These are phyloP conservation scores for Leccinum subtestaceum DNA, from an alignment of 768 basidiomycete species.

Conservation along the genomic window DNA sequence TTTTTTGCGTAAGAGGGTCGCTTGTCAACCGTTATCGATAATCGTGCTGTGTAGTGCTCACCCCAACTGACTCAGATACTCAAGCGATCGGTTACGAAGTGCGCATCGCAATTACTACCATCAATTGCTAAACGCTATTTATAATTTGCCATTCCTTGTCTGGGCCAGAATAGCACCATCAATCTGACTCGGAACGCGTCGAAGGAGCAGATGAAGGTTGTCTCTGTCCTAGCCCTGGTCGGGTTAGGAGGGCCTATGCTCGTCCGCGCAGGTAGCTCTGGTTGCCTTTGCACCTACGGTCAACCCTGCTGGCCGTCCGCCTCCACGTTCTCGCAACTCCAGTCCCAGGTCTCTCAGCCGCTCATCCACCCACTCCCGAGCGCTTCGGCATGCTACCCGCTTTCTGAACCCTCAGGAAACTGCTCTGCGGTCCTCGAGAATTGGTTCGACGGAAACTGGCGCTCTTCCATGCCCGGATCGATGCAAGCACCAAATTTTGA, in stretches of 20 bases:
- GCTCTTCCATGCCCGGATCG: conserved; percentile 39
- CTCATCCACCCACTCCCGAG: conserved; percentile 14
- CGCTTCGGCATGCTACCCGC: conserved; percentile 20
- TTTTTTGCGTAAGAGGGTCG: no score
- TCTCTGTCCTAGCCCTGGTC: background rate
- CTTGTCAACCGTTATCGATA: no score
- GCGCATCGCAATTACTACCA: no score
- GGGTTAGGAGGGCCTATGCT: background rate
- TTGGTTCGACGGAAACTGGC: conserved; percentile 39
- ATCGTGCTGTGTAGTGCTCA: no score
- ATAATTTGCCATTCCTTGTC: no score
- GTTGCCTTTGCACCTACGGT: conserved; percentile 18
- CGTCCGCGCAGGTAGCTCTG: background rate
- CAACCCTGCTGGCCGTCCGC: conserved; percentile 22
- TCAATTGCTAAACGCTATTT: no score
- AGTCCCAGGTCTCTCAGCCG: conserved; percentile 16
- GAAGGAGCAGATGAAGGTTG: background rate
- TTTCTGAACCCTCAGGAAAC: conserved; percentile 32
- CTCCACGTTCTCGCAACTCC: conserved; percentile 12
- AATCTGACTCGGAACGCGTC: no score
- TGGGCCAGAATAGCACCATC: no score
- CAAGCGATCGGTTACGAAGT: no score
- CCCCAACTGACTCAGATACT: no score
- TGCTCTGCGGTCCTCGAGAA: conserved; percentile 33
- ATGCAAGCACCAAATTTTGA: conserved; percentile 37